Conservation (phyloP, 495 filamentous ascomycete genomes). For the Staphylotrichum tortipilum region DNA sequence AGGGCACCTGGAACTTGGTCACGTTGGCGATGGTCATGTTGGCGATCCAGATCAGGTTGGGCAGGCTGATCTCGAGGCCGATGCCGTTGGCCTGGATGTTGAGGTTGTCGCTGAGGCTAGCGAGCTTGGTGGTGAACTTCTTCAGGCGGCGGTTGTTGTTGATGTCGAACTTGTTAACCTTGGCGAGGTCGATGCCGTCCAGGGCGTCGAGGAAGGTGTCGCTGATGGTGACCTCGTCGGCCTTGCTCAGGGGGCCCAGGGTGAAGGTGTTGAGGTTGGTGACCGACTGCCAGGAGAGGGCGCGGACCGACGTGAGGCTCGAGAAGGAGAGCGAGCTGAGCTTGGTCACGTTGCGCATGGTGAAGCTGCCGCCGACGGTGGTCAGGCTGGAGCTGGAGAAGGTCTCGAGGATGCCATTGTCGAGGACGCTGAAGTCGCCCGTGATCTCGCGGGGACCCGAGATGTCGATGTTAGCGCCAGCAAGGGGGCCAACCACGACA, state of each 20-base stretch:
- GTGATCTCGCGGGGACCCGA: constrained; percentile 53
- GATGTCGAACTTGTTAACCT: constrained; percentile 56
- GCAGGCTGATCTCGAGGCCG: constrained; percentile 52
- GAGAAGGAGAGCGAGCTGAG: constrained; percentile 57
- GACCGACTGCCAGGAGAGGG: constrained; percentile 65
- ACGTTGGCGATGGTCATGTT: constrained; percentile 86
- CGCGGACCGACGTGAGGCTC: constrained; percentile 51
- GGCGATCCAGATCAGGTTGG: constrained; percentile 64
- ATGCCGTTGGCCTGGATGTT: constrained; percentile 58
- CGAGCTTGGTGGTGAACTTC: constrained; percentile 61
- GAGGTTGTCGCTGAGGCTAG: constrained; percentile 55
- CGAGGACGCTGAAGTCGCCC: constrained; percentile 56
- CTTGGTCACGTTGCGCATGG: constrained; percentile 53
- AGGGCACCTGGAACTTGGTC: constrained; percentile 67
- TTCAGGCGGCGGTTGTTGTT: constrained; percentile 71
- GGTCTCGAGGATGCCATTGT: constrained; percentile 39
- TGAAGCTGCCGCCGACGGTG: constrained; percentile 54
- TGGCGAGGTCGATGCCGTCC: constrained; percentile 65
- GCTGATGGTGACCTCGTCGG: constrained; percentile 58
- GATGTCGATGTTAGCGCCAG: constrained; percentile 45
- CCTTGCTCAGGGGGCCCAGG: constrained; percentile 57
- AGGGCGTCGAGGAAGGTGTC: constrained; percentile 74
- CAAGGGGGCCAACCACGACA: constrained; percentile 52
- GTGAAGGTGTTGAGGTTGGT: constrained; percentile 56
- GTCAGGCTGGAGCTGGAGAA: constrained; percentile 43